Evolutionary conservation across 2,329 filamentous ascomycete species (phyloP).

Genomic region (Xylaria hypoxylon): DNA sequence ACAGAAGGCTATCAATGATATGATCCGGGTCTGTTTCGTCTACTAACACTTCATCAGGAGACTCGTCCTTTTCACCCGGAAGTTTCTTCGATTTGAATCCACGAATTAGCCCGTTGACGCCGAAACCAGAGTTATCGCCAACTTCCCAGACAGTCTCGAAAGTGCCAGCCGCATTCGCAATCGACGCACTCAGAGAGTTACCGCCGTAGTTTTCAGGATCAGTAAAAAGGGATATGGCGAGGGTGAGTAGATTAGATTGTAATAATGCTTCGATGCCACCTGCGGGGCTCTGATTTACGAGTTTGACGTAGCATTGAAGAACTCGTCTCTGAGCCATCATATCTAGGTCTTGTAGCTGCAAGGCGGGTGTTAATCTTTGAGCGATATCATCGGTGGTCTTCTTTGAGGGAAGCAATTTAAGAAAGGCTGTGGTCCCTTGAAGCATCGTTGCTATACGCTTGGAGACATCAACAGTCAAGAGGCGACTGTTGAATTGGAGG

Average conservation of each 20-base stretch:
- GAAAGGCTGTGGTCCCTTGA: conserved; percentile 90
- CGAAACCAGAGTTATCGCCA: conserved; percentile 93
- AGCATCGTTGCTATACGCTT: conserved; percentile 94
- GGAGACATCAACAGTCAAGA: conserved; percentile 93
- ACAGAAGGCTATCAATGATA: conserved; percentile 69
- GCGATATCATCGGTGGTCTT: conserved; percentile 88
- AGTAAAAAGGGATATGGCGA: conserved; percentile 91
- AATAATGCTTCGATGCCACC: conserved; percentile 87
- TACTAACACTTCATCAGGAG: conserved; percentile 56
- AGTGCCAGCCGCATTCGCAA: conserved; percentile 87
- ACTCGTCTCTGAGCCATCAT: conserved; percentile 94
- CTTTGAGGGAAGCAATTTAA: conserved; percentile 84
- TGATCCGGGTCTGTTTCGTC: conserved; percentile 72
- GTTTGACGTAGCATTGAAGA: conserved; percentile 91
- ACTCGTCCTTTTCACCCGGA: conserved; percentile 73
- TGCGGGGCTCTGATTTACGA: conserved; percentile 87
- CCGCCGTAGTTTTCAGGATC: conserved; percentile 90
- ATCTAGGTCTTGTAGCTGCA: conserved; percentile 90
- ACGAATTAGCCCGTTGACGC: conserved; percentile 85
- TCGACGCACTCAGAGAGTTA: conserved; percentile 87
- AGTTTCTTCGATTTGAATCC: conserved; percentile 79
- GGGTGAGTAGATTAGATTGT: conserved; percentile 89
- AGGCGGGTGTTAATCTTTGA: conserved; percentile 82
- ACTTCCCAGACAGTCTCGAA: conserved; percentile 98
- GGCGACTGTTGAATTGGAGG: conserved; percentile 89